A percentile compares a stretch with the other conserved stretches of the same genome.
Evolutionary conservation across 306 rosid genomes (phyloP).

Genomic region (Citrullus amarus): DNA sequence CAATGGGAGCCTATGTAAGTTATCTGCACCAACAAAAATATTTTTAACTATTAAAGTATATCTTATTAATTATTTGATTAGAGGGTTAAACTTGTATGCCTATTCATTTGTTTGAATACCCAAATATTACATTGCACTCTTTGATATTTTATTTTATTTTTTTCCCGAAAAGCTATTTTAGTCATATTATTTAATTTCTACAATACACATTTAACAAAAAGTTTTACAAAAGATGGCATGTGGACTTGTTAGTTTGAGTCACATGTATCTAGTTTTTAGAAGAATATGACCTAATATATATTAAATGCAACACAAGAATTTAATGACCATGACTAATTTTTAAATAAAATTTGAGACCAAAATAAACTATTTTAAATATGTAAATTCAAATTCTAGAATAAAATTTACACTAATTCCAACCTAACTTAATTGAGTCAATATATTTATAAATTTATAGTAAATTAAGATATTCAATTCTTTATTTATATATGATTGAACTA

Average conservation of each 20-base stretch:
- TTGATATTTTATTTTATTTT: not conserved
- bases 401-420: not conserved
- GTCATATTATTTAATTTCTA: not conserved
- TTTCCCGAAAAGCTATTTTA: not conserved
- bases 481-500: no score
- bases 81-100: not conserved
- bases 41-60: not conserved
- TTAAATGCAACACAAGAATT: not conserved
- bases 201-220: not conserved
- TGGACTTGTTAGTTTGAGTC: not conserved
- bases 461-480: no score
- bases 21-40: not conserved
- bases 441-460: no score
- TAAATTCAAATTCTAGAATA: not conserved
- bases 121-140: not conserved
- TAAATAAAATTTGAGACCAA: not conserved
- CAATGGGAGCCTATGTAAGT: no score
- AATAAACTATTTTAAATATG: not conserved
- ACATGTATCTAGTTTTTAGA: not conserved
- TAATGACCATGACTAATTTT: not conserved
- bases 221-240: not conserved
- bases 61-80: not conserved
- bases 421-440: no score
- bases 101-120: not conserved
- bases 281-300: not conserved